Conservation (phyloP, 768 basidiomycete genomes). For the Pleurotus ostreatus region DNA sequence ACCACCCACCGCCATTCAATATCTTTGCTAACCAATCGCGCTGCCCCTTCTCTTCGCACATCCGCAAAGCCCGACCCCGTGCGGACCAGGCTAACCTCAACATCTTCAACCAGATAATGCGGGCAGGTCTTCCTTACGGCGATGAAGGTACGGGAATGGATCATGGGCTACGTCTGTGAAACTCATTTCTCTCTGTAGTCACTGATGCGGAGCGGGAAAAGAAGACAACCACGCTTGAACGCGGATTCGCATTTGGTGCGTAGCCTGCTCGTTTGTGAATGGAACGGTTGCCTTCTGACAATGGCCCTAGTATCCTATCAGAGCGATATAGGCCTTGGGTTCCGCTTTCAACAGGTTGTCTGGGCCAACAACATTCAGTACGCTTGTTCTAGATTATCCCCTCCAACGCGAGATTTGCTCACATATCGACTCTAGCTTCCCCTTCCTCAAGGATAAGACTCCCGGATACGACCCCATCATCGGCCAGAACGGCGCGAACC, state of each 20-base stretch:
- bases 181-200: not conserved
- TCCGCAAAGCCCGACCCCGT: constrained; percentile 24
- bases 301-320: not conserved
- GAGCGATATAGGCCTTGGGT: constrained; percentile 2
- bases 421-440: not conserved
- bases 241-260: not conserved
- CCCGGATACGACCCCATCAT: not conserved
- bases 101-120: constrained; percentile 20
- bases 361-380: constrained; percentile 1
- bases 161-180: too few relatives aligned
- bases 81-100: constrained; percentile 14
- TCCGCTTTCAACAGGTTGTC: not conserved
- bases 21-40: constrained; percentile 3
- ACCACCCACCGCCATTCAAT: not conserved
- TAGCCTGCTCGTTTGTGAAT: too few relatives aligned
- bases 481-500: not conserved
- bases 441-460: not conserved
- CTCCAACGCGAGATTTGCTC: not conserved
- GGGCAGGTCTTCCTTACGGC: constrained; percentile 32
- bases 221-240: not conserved
- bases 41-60: constrained; percentile 25
- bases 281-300: not conserved
- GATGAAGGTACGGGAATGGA: constrained; percentile 8
- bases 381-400: not conserved
- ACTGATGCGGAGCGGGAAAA: not conserved